These are phyloP conservation scores for Nemophila menziesii DNA, from an alignment of 257 asterid genomes.

Conservation along the genomic window DNA sequence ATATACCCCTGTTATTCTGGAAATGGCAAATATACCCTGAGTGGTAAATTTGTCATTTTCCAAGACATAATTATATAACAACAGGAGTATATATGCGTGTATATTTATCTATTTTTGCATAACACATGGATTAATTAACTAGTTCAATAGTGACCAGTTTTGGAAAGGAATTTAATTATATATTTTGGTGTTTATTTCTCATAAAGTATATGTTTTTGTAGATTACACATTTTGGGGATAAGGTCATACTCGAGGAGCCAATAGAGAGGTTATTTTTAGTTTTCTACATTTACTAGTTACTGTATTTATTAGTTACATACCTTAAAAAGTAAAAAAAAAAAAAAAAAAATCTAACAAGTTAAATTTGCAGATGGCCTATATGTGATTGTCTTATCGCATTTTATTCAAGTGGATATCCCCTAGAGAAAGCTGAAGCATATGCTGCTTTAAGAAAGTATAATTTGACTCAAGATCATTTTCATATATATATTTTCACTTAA, in stretches of 20 bases:
- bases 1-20: too few relatives aligned
- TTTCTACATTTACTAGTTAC: too few relatives aligned
- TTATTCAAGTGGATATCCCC: slow-evolving; percentile 71
- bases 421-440: slow-evolving; percentile 83
- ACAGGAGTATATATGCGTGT: too few relatives aligned
- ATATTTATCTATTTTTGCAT: too few relatives aligned
- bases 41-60: too few relatives aligned
- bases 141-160: neutral
- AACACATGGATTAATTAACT: too few relatives aligned
- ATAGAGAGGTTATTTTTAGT: slow-evolving; percentile 60
- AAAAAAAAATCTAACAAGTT: neutral
- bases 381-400: slow-evolving; percentile 95
- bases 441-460: slow-evolving; percentile 77
- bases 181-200: neutral
- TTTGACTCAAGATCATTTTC: neutral
- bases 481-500: neutral
- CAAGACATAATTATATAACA: too few relatives aligned
- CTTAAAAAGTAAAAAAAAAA: neutral
- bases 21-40: too few relatives aligned
- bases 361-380: slow-evolving; percentile 68
- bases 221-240: slow-evolving; percentile 87
- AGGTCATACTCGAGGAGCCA: slow-evolving; percentile 75
- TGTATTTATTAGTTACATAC: neutral
- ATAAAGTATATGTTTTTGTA: slow-evolving; percentile 17
- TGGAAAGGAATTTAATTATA: neutral